Conservation (phyloP, 2,329 filamentous ascomycete genomes). For the Claviceps monticola region DNA sequence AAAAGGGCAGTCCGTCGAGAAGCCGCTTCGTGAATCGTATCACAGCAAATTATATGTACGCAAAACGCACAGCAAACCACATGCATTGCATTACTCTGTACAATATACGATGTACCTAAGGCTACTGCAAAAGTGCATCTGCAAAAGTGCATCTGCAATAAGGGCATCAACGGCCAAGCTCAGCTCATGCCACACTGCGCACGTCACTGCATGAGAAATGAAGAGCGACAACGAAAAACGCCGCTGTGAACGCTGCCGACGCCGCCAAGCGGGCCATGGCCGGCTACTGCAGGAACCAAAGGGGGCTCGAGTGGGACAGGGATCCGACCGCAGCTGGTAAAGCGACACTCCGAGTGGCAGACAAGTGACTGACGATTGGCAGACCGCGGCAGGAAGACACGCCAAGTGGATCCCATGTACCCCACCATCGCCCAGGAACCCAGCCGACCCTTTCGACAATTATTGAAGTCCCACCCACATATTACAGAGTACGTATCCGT, state of each 20-base stretch:
- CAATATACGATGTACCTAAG: too few relatives aligned
- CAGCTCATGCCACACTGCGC: not conserved
- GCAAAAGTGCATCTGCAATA: too few relatives aligned
- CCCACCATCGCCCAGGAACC: not conserved
- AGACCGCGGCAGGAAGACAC: not conserved
- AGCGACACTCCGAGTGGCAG: too few relatives aligned
- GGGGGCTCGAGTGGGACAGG: not conserved
- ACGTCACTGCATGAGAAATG: conserved; percentile 2
- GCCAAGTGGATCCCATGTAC: not conserved
- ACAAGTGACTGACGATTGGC: too few relatives aligned
- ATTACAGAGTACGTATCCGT: too few relatives aligned
- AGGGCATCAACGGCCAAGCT: too few relatives aligned
- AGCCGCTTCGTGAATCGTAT: not conserved
- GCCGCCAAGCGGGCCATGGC: not conserved
- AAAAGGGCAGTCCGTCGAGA: not conserved
- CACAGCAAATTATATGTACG: too few relatives aligned
- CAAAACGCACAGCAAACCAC: too few relatives aligned
- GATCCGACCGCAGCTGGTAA: not conserved
- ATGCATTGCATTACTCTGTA: too few relatives aligned
- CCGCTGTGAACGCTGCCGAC: not conserved
- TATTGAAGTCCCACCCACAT: too few relatives aligned
- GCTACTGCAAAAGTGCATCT: too few relatives aligned
- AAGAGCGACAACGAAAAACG: conserved; percentile 3
- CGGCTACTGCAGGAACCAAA: not conserved
- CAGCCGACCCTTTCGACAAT: not conserved